Evolutionary conservation across 2,329 filamentous ascomycete species (phyloP), one percentile per base, ranked within the genome.

Genomic region (Trichoderma citrinoviride): DNA sequence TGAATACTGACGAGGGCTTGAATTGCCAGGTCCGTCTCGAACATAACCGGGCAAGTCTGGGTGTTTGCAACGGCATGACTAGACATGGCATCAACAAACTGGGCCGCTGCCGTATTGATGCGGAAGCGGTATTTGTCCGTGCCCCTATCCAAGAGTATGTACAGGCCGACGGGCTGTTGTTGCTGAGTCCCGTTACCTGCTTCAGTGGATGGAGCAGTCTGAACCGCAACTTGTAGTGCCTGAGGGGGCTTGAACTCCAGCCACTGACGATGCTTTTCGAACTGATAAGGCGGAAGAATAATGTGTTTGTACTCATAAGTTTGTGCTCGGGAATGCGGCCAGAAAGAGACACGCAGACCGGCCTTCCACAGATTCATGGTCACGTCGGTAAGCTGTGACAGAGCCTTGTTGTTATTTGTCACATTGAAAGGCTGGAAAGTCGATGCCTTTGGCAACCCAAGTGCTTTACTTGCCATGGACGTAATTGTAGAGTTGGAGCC

Each of bases 401-500:
- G 17, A 5, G 15, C 47, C 25, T 29, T 50, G 17, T 25, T 27
- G 27, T 25, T 50, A 25, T 50, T 50, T n/a, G 47, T 50, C 23
- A 33, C 27, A 7, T 25, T 47, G 15, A 47, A 15, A 23, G 46
- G 23, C 21, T 47, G 46, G 46, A 47, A 78, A 25, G 21, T 21
- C 3, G 46, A 47, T 47, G 46, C 14, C 15, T 33, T 33, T 14
- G 53, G 17, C 7, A 15, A 12, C 1, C 40, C 33, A 14, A 56
- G 68, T 1, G 73, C 73, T 10, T 71, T 65, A 10, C 54, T 43
- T 0, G 74, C 77, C 75, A 81, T 77, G 10, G 33, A 37, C 0
- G 75, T 76, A 27, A 78, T 68, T 4, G 72, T 73, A 1, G 77
- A 77, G 65, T 70, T 75, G 5, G 76, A 78, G 0, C 81, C 81